Conservation (phyloP, 495 filamentous ascomycete species). For the Penicillium turbatum region DNA sequence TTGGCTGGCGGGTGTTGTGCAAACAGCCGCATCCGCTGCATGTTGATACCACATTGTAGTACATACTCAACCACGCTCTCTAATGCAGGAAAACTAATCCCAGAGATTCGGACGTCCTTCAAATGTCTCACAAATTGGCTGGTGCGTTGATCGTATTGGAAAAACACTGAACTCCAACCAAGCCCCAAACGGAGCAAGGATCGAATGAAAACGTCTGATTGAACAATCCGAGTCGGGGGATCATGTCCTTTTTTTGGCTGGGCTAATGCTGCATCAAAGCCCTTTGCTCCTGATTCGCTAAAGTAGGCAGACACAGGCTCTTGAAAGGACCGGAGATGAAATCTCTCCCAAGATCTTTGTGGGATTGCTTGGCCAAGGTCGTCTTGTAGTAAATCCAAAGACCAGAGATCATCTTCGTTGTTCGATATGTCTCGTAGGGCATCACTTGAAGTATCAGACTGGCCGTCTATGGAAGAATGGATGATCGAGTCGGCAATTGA, state of each 20-base stretch:
- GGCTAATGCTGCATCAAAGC: conserved; percentile 65
- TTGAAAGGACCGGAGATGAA: conserved; percentile 40
- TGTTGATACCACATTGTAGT: conserved; percentile 67
- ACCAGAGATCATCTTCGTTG: conserved; percentile 55
- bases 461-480: conserved; percentile 31
- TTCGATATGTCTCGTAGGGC: conserved; percentile 12
- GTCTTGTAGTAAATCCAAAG: conserved; percentile 20
- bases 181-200: conserved; percentile 69
- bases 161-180: conserved; percentile 77
- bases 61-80: conserved; percentile 51
- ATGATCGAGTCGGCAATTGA: conserved; percentile 23
- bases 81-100: conserved; percentile 57
- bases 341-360: conserved; percentile 71
- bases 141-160: conserved; percentile 58
- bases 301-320: conserved; percentile 59
- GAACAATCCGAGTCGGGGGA: conserved; percentile 24
- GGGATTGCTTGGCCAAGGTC: conserved; percentile 23
- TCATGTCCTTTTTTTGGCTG: conserved; percentile 16
- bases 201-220: conserved; percentile 49
- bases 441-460: conserved; percentile 11
- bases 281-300: conserved; percentile 67
- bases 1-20: conserved; percentile 39
- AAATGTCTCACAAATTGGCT: conserved; percentile 54
- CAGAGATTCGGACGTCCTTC: conserved; percentile 59
- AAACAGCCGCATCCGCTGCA: conserved; percentile 57